Conservation (phyloP, 441 rosid species). For the Raphanus hybrid region DNA sequence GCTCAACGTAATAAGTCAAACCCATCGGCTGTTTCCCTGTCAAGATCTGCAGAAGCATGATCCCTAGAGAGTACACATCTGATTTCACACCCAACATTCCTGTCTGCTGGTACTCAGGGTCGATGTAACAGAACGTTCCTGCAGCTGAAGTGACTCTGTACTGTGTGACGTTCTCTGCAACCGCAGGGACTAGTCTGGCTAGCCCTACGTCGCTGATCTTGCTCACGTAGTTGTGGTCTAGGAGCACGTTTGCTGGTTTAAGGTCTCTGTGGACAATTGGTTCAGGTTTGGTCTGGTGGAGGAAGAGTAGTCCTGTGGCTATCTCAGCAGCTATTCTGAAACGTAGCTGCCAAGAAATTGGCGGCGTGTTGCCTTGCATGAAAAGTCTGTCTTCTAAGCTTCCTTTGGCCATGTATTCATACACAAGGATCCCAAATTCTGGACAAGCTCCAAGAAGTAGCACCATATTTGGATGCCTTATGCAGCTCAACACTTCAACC, state of each 20-base stretch:
- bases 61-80: slow-evolving; percentile 68
- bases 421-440: slow-evolving; percentile 66
- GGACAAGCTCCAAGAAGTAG: slow-evolving; percentile 80
- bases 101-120: slow-evolving; percentile 79
- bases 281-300: slow-evolving; percentile 77
- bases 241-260: slow-evolving; percentile 70
- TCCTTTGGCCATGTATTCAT: slow-evolving; percentile 75
- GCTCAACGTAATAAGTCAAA: slow-evolving; percentile 52
- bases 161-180: slow-evolving; percentile 65
- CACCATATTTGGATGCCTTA: slow-evolving; percentile 82
- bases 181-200: slow-evolving; percentile 71
- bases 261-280: slow-evolving; percentile 78
- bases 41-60: slow-evolving; percentile 64
- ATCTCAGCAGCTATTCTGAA: slow-evolving; percentile 76
- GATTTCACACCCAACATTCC: slow-evolving; percentile 83
- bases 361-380: slow-evolving; percentile 50
- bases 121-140: slow-evolving; percentile 76
- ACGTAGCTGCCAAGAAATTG: slow-evolving; percentile 67
- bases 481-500: slow-evolving; percentile 72
- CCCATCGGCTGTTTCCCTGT: slow-evolving; percentile 76
- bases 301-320: slow-evolving; percentile 65
- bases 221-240: slow-evolving; percentile 64
- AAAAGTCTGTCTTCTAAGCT: slow-evolving; percentile 69
- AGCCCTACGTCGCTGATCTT: slow-evolving; percentile 73
- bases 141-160: slow-evolving; percentile 64